These are phyloP conservation scores for Fragaria nilgerrensis DNA, from an alignment of 306 rosid genomes.

Conservation along the genomic window DNA sequence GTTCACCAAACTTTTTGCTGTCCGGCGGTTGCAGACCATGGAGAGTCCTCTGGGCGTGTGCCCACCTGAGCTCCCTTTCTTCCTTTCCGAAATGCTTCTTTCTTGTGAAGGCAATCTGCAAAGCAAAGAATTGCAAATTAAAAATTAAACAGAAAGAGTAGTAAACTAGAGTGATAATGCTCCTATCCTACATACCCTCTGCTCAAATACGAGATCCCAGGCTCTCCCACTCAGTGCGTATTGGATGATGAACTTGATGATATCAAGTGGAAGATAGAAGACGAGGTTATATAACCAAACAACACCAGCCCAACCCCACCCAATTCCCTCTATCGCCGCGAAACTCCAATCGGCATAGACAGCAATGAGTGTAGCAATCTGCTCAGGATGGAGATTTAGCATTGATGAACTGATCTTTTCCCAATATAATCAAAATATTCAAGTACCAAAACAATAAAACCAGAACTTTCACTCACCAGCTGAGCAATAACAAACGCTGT, in stretches of 20 bases:
- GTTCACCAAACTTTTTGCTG: constrained; percentile 54
- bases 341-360: constrained; percentile 79
- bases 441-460: neutral
- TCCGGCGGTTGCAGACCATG: constrained; percentile 88
- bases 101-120: constrained; percentile 77
- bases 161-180: neutral
- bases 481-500: constrained; percentile 70
- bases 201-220: constrained; percentile 85
- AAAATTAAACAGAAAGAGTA: neutral
- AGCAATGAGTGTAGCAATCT: constrained; percentile 79
- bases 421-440: neutral
- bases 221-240: constrained; percentile 79
- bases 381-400: constrained; percentile 14
- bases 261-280: constrained; percentile 74
- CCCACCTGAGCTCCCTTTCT: constrained; percentile 84
- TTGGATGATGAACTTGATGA: constrained; percentile 61
- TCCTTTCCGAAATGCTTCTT: constrained; percentile 76
- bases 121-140: constrained; percentile 19
- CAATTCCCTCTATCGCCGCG: constrained; percentile 72
- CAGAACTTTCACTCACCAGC: constrained; percentile 50
- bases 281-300: constrained; percentile 80
- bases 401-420: constrained; percentile 10
- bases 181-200: constrained; percentile 47
- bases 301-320: constrained; percentile 95
- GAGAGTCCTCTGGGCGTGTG: constrained; percentile 78